These are phyloP conservation scores for Trichosporon sp. DNA, from an alignment of 1,284 basidiomycete species.

Conservation along the genomic window DNA sequence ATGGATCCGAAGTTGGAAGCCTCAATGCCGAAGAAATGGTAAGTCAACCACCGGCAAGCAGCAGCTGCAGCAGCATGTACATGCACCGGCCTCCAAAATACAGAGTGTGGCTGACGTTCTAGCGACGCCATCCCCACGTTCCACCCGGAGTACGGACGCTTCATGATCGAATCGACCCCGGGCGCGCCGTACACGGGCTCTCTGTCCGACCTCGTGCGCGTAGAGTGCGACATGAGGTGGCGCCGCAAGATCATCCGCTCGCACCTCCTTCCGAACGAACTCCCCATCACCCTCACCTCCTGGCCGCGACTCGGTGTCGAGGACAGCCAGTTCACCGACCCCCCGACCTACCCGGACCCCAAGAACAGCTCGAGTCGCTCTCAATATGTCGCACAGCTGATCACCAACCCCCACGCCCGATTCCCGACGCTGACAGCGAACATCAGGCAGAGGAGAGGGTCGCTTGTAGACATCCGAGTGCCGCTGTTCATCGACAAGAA, in stretches of 20 bases:
- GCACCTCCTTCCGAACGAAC: constrained; percentile 76
- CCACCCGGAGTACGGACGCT: constrained; percentile 96
- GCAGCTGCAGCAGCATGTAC: neutral
- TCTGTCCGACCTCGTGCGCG: constrained; percentile 74
- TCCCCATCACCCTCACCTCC: constrained; percentile 90
- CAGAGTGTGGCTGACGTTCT: constrained; percentile 4
- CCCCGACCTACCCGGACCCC: constrained; percentile 70
- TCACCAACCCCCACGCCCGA: constrained; percentile 93
- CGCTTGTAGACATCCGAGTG: constrained; percentile 92
- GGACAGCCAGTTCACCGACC: constrained; percentile 81
- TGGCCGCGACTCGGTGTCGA: constrained; percentile 86
- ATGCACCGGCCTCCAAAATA: neutral
- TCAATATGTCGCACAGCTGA: constrained; percentile 88
- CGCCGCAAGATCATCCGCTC: constrained; percentile 77
- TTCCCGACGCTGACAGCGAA: constrained; percentile 93
- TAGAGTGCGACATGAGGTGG: constrained; percentile 92
- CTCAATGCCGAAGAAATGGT: constrained; percentile 1
- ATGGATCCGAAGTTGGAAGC: constrained; percentile 57
- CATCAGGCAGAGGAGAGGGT: constrained; percentile 80
- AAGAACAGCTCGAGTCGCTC: constrained; percentile 68
- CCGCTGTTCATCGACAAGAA: constrained; percentile 85
- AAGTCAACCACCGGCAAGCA: too few species aligned
- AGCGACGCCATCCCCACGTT: constrained; percentile 82
- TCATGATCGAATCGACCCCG: constrained; percentile 98
- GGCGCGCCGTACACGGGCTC: constrained; percentile 87